These are phyloP conservation scores for Trametes polyzona DNA, from an alignment of 1,284 basidiomycete genomes.

Conservation along the genomic window DNA sequence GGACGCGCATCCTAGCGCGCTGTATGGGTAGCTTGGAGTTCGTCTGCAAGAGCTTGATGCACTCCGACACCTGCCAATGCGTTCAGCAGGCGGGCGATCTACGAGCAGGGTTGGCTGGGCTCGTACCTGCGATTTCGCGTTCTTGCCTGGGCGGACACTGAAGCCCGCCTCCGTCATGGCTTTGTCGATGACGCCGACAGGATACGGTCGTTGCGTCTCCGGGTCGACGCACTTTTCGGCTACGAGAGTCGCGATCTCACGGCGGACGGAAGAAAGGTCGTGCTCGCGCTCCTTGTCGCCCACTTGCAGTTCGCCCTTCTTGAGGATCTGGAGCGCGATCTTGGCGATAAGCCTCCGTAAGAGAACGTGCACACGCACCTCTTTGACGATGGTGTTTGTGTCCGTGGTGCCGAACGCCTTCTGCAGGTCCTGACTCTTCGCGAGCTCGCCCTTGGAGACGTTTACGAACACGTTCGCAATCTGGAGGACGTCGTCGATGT, in stretches of 20 bases:
- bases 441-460: constrained; percentile 95
- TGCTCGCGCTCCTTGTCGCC: constrained; percentile 96
- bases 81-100: background rate
- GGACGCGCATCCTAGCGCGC: constrained; percentile 90
- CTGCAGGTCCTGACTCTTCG: constrained; percentile 86
- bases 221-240: constrained; percentile 97
- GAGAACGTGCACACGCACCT: constrained; percentile 52
- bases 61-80: constrained; percentile 79
- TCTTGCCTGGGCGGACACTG: constrained; percentile 87
- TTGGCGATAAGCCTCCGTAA: background rate
- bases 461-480: constrained; percentile 96
- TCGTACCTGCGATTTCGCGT: constrained; percentile 86
- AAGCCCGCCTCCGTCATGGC: constrained; percentile 96
- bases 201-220: constrained; percentile 85
- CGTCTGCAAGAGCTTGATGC: constrained; percentile 84
- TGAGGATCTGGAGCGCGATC: constrained; percentile 69
- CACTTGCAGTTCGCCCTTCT: constrained; percentile 96
- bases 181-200: constrained; percentile 97
- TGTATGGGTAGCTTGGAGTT: constrained; percentile 88
- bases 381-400: constrained; percentile 77
- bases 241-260: constrained; percentile 94
- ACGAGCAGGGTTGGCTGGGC: background rate
- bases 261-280: constrained; percentile 81
- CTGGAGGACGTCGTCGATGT: constrained; percentile 95
- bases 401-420: constrained; percentile 89